phyloP scores from a whole-genome alignment of 805 yeast genomes.

The Starmerella sp. region DNA sequence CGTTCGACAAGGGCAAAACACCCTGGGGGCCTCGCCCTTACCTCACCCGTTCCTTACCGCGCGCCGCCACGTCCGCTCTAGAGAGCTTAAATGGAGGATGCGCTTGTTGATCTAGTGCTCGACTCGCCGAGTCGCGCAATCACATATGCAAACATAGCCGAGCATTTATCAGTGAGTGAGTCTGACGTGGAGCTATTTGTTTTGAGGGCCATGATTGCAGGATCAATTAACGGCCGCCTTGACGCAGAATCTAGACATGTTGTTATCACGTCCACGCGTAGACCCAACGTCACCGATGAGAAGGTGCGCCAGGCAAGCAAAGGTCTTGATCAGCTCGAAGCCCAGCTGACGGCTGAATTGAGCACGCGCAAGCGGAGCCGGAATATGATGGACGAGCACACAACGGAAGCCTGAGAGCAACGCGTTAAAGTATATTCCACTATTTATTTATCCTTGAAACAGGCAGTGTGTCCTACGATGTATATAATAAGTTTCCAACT shows the following conservation, averaged over 20 bases:
- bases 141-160: slow-evolving; percentile 11
- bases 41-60: not conserved
- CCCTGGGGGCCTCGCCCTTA: not conserved
- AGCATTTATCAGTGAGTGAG: slow-evolving; percentile 10
- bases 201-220: slow-evolving; percentile 21
- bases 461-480: too few species aligned
- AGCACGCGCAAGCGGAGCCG: slow-evolving; percentile 9
- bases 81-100: not conserved
- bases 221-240: slow-evolving; percentile 21
- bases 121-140: slow-evolving; percentile 8
- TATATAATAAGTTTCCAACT: too few species aligned
- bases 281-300: slow-evolving; percentile 18
- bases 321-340: slow-evolving; percentile 12
- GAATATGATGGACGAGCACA: not conserved
- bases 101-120: not conserved
- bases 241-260: slow-evolving; percentile 21
- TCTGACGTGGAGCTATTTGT: slow-evolving; percentile 21
- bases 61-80: not conserved
- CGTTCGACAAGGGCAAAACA: too few species aligned
- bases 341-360: slow-evolving; percentile 3
- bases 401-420: not conserved
- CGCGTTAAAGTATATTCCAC: too few species aligned
- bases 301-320: slow-evolving; percentile 14
- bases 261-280: slow-evolving; percentile 16
- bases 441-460: too few species aligned